phyloP scores from a whole-genome alignment of 805 yeast genomes.

The Yarrowia deformans region DNA sequence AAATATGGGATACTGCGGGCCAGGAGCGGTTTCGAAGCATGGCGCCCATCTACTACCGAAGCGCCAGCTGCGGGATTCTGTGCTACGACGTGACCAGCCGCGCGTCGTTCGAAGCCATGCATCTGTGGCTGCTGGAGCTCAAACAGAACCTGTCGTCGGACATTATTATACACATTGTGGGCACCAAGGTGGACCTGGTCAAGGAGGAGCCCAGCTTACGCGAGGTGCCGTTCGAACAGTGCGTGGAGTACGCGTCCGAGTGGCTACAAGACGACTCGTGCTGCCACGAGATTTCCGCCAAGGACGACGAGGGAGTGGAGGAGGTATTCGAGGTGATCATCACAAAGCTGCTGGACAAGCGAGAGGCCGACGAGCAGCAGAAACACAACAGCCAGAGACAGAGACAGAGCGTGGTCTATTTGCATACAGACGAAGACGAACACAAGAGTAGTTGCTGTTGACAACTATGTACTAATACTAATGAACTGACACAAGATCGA shows the following conservation, averaged over 20 bases:
- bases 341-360: constrained; percentile 45
- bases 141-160: constrained; percentile 47
- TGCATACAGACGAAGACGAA: constrained; percentile 47
- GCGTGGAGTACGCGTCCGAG: constrained; percentile 48
- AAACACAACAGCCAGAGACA: constrained; percentile 19
- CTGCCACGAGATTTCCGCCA: constrained; percentile 51
- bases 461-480: constrained; percentile 26
- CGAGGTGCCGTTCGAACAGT: constrained; percentile 50
- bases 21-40: constrained; percentile 95
- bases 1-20: constrained; percentile 96
- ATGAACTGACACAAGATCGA: not conserved
- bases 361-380: constrained; percentile 38
- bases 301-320: constrained; percentile 50
- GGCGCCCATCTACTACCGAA: constrained; percentile 57
- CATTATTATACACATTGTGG: constrained; percentile 50
- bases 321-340: constrained; percentile 50
- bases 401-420: constrained; percentile 42
- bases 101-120: constrained; percentile 50
- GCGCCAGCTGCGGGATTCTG: constrained; percentile 51
- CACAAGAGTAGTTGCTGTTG: constrained; percentile 44
- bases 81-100: constrained; percentile 51
- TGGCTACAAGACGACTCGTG: constrained; percentile 44
- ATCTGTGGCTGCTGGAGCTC: constrained; percentile 50
- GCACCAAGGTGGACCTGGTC: constrained; percentile 50
- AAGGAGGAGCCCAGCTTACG: constrained; percentile 49